Evolutionary conservation across 1,139 yeast genomes (phyloP).

Genomic region (Diutina pseudorugosa): DNA sequence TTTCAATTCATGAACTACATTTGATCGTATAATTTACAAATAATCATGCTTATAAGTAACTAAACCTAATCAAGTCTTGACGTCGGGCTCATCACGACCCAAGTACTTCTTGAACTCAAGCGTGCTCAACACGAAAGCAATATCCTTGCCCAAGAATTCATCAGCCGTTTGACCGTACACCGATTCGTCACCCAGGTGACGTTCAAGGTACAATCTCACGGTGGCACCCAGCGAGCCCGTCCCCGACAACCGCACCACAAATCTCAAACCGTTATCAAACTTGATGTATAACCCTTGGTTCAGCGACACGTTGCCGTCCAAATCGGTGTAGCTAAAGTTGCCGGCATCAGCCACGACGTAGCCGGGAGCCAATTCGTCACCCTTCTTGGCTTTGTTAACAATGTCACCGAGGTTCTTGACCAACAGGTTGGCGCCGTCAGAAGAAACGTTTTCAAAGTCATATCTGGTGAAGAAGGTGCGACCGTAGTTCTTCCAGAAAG

Average conservation of each 20-base stretch:
- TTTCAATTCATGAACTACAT: background rate
- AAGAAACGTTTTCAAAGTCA: conserved; percentile 76
- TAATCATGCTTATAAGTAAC: background rate
- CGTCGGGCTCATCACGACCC: conserved; percentile 84
- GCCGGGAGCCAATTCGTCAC: conserved; percentile 30
- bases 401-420: conserved; percentile 41
- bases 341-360: conserved; percentile 61
- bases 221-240: conserved; percentile 99
- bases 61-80: conserved; percentile 43
- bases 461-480: conserved; percentile 96
- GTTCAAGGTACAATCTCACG: conserved; percentile 83
- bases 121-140: conserved; percentile 51
- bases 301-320: conserved; percentile 84
- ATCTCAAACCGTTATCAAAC: conserved; percentile 71
- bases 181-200: conserved; percentile 52
- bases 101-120: conserved; percentile 62
- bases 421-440: conserved; percentile 65
- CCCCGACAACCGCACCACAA: conserved; percentile 87
- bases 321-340: conserved; percentile 85
- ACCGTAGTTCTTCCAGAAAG: conserved; percentile 89
- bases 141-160: conserved; percentile 52
- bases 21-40: background rate
- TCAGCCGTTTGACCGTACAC: conserved; percentile 48
- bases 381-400: conserved; percentile 26
- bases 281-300: conserved; percentile 88